Base-by-base conservation (phyloP, 73 alveolate genomes). In the Uronychia binucleata region DNA sequence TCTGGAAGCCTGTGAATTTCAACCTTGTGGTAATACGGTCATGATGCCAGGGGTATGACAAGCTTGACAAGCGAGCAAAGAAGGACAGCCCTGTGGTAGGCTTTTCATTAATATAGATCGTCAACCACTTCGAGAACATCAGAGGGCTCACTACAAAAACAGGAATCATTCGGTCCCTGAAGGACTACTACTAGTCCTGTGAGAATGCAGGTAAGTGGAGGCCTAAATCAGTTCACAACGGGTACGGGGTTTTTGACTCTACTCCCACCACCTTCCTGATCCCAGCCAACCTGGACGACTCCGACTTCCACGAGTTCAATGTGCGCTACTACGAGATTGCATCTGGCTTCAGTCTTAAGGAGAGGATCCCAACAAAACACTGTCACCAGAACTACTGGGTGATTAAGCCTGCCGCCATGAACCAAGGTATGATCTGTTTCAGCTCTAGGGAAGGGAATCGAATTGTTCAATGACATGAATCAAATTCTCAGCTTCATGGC, bases 391-490 rank as follows among this genome's bases (percentile, higher is more conserved):
- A 90, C 77, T 59, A 86, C 34, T 97, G 99, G 99, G 80, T 97
- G 28, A 85, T 97, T 29, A 97, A 97, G 85, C 98, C 99, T 74
- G 98, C 96, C 26, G 95, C 92, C 59, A 59, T 94, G 83, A 95
- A 96, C 59, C 84, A 95, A 79, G 99, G 96, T 0, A n/a, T n/a
- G 19, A 5, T 46, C 19, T 46, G 19, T 46, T 46, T 46, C n/a
- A 46, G 67, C 5, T n/a, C n/a, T n/a, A n/a, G n/a, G 99, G 25
- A 94, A 95, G 83, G 98, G 98, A 86, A 97, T 97, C 86, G 98
- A 97, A 90, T 91, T 97, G 25, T 97, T 93, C 79, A 79, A 94
- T 30, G 87, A 92, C 81, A n/a, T 95, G 58, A 94, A 96, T 83
- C 97, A 94, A 67, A 97, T 97, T 57, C 80, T 91, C 77, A 86